Conservation (phyloP, 208 protist species). For the Trypanosoma vivax region DNA sequence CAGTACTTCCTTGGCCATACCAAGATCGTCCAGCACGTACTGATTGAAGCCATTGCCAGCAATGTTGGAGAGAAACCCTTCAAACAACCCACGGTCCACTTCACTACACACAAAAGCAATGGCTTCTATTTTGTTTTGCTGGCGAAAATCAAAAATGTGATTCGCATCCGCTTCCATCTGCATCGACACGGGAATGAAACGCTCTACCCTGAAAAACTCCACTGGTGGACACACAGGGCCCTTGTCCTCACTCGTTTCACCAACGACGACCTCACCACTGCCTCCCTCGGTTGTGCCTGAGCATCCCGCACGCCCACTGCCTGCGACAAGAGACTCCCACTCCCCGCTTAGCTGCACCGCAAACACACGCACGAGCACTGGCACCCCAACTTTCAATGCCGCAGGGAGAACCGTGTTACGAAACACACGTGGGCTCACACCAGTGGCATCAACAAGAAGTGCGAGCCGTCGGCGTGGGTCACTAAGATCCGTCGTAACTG, state of each 20-base stretch:
- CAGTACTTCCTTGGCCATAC: slow-evolving; percentile 50
- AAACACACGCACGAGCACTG: slow-evolving; percentile 76
- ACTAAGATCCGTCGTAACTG: slow-evolving; percentile 41
- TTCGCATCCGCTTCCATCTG: slow-evolving; percentile 85
- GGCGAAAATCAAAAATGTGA: slow-evolving; percentile 70
- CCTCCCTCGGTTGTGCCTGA: slow-evolving; percentile 1
- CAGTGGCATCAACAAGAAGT: slow-evolving; percentile 67
- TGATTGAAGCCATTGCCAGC: slow-evolving; percentile 64
- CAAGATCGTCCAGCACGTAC: slow-evolving; percentile 79
- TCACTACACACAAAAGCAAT: slow-evolving; percentile 76
- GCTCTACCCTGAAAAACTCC: slow-evolving; percentile 80
- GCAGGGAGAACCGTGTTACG: slow-evolving; percentile 53
- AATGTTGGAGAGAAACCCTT: slow-evolving; percentile 48
- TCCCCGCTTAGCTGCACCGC: slow-evolving; percentile 53
- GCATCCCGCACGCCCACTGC: slow-evolving; percentile 2
- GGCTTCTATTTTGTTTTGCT: slow-evolving; percentile 70
- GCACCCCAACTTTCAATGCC: slow-evolving; percentile 59
- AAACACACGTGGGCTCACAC: slow-evolving; percentile 38
- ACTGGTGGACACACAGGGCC: slow-evolving; percentile 13
- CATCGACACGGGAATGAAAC: slow-evolving; percentile 83
- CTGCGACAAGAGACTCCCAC: slow-evolving; percentile 52
- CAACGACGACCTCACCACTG: background rate
- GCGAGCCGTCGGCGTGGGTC: slow-evolving; percentile 74
- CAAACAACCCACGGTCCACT: slow-evolving; percentile 58
- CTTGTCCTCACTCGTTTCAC: background rate